Evolutionary conservation across 139 green algal genomes (phyloP), one percentile per base, ranked within the genome.

Genomic region (Dunaliella primolecta): DNA sequence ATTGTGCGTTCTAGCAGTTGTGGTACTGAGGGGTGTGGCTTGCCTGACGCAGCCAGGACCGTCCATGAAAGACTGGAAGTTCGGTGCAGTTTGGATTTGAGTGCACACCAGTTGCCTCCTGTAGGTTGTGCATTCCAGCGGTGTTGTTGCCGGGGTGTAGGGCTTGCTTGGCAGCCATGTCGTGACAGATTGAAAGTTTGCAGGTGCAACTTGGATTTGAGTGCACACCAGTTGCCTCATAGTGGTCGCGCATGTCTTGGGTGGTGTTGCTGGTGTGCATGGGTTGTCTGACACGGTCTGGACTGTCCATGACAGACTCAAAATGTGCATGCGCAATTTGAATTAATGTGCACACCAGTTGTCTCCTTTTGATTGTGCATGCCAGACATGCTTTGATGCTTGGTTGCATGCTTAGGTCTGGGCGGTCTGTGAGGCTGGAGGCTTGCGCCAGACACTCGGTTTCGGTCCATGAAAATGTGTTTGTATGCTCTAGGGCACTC

Each of bases 61-160:
- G 75, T 98, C 94, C 37, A 99, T 99, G 97, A 99, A 97, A 1
- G 96, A 99, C 80, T 99, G 97, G 97, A 98, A 98, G 90, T 99
- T 99, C 83, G 1, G 20, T 70, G 34, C 20, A 30, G 20, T 3
- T 33, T 3, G 75, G 30, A 2, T 3, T 31, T 21, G 24, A 30
- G 75, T n/a, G n/a, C n/a, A n/a, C n/a, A n/a, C n/a, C n/a, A n/a
- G n/a, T n/a, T n/a, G n/a, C 57, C 21, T 24, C 57, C 57, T 74
- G n/a, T n/a, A n/a, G 21, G 57, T 21, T 24, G 21, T n/a, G 57
- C 21, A 21, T 74, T 24, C 21, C 21, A n/a, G 21, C 57, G 24
- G 57, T 74, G 21, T 21, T 74, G 57, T 24, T 21, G 21, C 57
- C 24, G 24, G 57, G 57, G 24, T 21, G 57, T 74, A 74, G 21